A percentile compares a stretch with the other conserved stretches of the same genome.
phyloP scores from a whole-genome alignment of 2,329 filamentous ascomycete species.

The Penicillium verrucosum region DNA sequence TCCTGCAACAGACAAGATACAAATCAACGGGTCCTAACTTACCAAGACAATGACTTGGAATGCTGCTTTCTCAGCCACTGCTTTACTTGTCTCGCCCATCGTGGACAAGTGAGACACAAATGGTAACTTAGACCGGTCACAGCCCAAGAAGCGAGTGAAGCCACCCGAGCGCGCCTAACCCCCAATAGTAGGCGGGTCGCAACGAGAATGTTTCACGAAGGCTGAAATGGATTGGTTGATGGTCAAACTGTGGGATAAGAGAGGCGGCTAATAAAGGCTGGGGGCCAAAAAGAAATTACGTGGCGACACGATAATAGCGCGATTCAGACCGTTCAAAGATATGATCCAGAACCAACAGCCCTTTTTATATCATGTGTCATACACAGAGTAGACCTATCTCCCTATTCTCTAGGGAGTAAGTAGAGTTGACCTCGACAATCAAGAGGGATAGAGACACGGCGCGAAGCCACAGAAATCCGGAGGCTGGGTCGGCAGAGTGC shows the following conservation, averaged over 20 bases:
- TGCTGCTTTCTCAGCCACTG: slow-evolving; percentile 42
- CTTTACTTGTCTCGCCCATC: background rate
- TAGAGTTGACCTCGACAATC: background rate
- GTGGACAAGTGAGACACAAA: slow-evolving; percentile 5
- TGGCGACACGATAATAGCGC: background rate
- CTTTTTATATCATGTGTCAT: background rate
- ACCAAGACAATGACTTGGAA: slow-evolving; percentile 75
- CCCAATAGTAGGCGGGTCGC: background rate
- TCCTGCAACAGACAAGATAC: background rate
- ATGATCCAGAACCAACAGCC: background rate
- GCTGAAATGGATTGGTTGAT: background rate
- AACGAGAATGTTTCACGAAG: background rate
- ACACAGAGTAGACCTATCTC: background rate
- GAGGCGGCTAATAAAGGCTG: background rate
- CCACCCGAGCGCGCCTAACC: background rate
- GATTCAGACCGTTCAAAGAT: background rate
- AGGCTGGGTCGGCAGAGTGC: background rate
- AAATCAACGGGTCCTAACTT: slow-evolving; percentile 39
- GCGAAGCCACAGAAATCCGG: background rate
- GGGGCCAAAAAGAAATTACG: background rate
- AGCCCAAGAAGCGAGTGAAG: background rate
- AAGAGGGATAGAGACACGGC: background rate
- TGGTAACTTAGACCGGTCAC: background rate
- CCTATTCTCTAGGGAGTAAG: background rate
- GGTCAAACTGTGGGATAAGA: background rate